phyloP scores from a whole-genome alignment of 2,329 filamentous ascomycete species.

The Pseudocercospora fuligena region DNA sequence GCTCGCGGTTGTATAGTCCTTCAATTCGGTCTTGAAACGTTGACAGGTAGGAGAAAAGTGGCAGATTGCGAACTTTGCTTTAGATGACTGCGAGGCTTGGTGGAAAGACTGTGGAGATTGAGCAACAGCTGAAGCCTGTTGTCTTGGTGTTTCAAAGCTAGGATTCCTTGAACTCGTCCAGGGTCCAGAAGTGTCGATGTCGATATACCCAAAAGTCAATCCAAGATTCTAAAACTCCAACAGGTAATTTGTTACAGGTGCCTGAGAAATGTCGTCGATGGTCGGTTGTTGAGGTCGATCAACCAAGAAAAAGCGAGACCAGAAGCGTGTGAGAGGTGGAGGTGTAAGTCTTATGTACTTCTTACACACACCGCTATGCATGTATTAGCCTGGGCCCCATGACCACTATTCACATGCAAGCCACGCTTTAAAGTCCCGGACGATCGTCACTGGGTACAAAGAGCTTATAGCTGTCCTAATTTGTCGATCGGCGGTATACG shows the following conservation, averaged over 20 bases:
- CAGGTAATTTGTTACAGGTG: constrained; percentile 4
- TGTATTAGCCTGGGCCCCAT: neutral
- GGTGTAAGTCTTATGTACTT: neutral
- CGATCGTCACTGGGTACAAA: constrained; percentile 10
- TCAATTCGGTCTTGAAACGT: neutral
- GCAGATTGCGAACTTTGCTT: neutral
- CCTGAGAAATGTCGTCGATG: constrained; percentile 4
- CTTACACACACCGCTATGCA: constrained; percentile 4
- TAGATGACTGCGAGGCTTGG: constrained; percentile 4
- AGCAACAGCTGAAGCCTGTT: neutral
- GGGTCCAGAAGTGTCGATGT: constrained; percentile 13
- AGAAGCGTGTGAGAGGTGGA: neutral
- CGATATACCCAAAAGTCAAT: neutral
- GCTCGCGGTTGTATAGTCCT: constrained; percentile 5
- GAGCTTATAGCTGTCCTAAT: constrained; percentile 6
- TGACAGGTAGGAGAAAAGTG: neutral
- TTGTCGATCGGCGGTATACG: constrained; percentile 2
- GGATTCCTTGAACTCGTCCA: constrained; percentile 12
- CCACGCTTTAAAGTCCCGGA: constrained; percentile 11
- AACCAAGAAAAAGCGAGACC: neutral
- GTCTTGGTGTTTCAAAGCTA: constrained; percentile 10
- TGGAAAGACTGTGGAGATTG: constrained; percentile 12
- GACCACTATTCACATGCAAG: constrained; percentile 14
- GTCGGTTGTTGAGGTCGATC: neutral
- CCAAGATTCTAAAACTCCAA: constrained; percentile 8